Base-by-base conservation (phyloP, 2,329 filamentous ascomycete species). In the Sporothrix mexicana region DNA sequence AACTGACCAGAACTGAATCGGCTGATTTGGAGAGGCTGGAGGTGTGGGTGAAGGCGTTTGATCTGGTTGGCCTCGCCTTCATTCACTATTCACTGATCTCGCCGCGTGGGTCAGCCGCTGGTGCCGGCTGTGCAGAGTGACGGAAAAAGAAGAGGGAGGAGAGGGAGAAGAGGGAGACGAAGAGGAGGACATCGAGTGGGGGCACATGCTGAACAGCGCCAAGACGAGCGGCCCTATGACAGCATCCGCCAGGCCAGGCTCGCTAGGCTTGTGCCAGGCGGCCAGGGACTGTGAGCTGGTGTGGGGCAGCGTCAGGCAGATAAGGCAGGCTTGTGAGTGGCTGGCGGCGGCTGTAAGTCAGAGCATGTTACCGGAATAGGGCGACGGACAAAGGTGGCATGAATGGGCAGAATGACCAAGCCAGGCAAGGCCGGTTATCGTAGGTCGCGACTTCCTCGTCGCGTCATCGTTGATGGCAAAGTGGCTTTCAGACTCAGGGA, bases 321-420 rank as follows among this genome's bases (percentile, higher is more conserved):
- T 53, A 53, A 23, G 20, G 20, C 10, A 9, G 51, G 23, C 20
- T 43, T 64, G 59, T 64, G 23, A 45, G 59, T 64, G 36, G 36
- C 36, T 12, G 59, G 17, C 5, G 3, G 4, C 30, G 3, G 30
- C 30, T 36, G 30, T 36, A 36, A 36, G 30, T 36, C 30, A 36
- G 30, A 36, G 59, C 30, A n/a, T 64, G 59, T 64, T 45, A 64
- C 59, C 59, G 45, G 36, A 64, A 45, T 23, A 62, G 59, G 57
- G 17, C 13, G 1, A 61, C 15, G 12, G 23, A n/a, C 23, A 36
- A 62, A 62, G 59, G 59, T 30, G 59, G 59, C 30, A 30, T 20
- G 20, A 36, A 62, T 36, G 59, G 30, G 30, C 30, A 62, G 59
- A 62, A 20, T 41, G 59, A 62, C 15, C 7, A 15, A 51, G 47